A percentile compares a stretch with the other conserved stretches of the same genome.
Conservation (phyloP, 1,284 basidiomycete species). For the Apiotrichum siamense region DNA sequence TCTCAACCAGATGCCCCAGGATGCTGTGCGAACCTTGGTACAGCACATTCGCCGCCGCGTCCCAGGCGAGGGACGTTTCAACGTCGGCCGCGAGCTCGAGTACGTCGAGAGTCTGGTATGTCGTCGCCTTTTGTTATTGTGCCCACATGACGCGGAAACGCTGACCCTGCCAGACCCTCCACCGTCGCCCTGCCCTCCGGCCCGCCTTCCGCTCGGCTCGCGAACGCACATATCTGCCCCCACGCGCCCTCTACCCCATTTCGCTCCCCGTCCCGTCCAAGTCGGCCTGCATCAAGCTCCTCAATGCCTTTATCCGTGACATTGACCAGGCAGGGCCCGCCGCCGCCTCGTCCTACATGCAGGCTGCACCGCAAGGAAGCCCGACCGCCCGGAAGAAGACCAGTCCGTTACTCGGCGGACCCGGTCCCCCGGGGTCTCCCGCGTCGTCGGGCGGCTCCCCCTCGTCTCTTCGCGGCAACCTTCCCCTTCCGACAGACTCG, state of each 20-base stretch:
- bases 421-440: neutral
- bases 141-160: too few species aligned
- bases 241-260: conserved; percentile 29
- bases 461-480: neutral
- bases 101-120: conserved; percentile 38
- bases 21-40: conserved; percentile 42
- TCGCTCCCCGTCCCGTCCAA: conserved; percentile 41
- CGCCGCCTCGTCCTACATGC: conserved; percentile 13
- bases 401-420: conserved; percentile 1
- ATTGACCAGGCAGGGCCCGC: conserved; percentile 22
- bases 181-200: conserved; percentile 35
- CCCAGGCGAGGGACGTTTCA: conserved; percentile 40
- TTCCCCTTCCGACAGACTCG: conserved; percentile 8
- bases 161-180: conserved; percentile 21
- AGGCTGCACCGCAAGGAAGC: neutral
- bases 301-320: conserved; percentile 28
- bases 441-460: neutral
- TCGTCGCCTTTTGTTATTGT: neutral
- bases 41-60: conserved; percentile 41
- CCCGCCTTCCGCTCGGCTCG: conserved; percentile 44
- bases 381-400: neutral
- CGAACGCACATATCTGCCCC: conserved; percentile 32
- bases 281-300: conserved; percentile 35
- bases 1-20: conserved; percentile 27
- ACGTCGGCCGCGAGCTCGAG: conserved; percentile 41